Percentiles rank a stretch among this genome's conserved stretches.
Evolutionary conservation across 352 stramenopile species (phyloP).

Genomic region (Phytopythium ostracodes): DNA sequence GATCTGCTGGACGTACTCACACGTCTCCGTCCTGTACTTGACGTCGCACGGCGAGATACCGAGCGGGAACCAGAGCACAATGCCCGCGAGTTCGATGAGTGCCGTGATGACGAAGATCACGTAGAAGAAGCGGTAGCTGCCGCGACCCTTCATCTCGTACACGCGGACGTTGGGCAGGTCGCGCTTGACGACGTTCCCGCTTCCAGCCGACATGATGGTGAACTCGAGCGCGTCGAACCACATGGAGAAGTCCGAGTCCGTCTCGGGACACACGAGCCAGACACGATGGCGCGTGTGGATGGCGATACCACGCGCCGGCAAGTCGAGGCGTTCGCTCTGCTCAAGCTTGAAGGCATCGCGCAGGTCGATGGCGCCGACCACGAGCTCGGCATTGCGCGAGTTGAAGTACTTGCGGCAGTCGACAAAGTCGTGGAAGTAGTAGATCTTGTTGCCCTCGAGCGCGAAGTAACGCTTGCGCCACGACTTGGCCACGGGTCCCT

Average conservation of each 20-base stretch:
- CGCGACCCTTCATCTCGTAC: conserved; percentile 75
- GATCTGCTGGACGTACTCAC: conserved; percentile 48
- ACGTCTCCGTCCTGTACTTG: conserved; percentile 47
- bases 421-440: conserved; percentile 84
- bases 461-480: conserved; percentile 83
- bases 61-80: conserved; percentile 41
- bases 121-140: conserved; percentile 70
- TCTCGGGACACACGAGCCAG: conserved; percentile 77
- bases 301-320: conserved; percentile 57
- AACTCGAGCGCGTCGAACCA: conserved; percentile 80
- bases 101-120: conserved; percentile 66
- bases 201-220: conserved; percentile 67
- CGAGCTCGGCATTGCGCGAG: conserved; percentile 68
- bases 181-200: conserved; percentile 72
- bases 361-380: conserved; percentile 72
- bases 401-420: conserved; percentile 86
- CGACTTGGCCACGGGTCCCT: conserved; percentile 72
- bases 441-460: conserved; percentile 82
- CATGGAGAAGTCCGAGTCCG: conserved; percentile 77
- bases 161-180: conserved; percentile 74
- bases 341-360: conserved; percentile 77
- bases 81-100: conserved; percentile 46
- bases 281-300: conserved; percentile 74
- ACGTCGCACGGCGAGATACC: conserved; percentile 64
- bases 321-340: conserved; percentile 68